Conservation (phyloP, 2,329 filamentous ascomycete genomes). For the Colletotrichum zoysiae region DNA sequence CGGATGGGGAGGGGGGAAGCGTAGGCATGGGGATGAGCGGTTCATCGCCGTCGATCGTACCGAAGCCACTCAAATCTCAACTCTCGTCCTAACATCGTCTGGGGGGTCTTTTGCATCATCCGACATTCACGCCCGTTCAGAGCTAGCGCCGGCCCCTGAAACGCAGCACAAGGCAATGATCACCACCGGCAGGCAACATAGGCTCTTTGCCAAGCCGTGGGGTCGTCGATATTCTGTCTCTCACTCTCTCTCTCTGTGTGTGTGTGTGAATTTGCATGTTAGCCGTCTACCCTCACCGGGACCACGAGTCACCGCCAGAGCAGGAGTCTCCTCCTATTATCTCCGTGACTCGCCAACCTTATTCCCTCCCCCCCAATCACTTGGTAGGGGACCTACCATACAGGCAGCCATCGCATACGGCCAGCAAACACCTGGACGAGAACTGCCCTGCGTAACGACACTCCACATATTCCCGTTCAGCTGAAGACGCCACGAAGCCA, state of each 20-base stretch:
- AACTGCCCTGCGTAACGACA: neutral
- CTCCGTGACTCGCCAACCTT: neutral
- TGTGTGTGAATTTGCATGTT: neutral
- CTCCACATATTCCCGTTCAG: slow-evolving; percentile 19
- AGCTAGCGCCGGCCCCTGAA: slow-evolving; percentile 18
- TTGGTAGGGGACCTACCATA: neutral
- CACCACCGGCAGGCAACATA: neutral
- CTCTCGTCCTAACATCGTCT: neutral
- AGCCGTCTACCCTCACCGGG: neutral
- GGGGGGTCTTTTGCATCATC: neutral
- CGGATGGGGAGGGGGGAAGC: neutral
- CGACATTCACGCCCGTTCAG: slow-evolving; percentile 12
- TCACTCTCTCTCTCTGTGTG: no score
- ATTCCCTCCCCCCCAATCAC: neutral
- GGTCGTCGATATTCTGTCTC: neutral
- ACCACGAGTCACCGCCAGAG: neutral
- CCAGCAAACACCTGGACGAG: slow-evolving; percentile 1
- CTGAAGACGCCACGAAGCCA: slow-evolving; percentile 31
- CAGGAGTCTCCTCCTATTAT: slow-evolving; percentile 10
- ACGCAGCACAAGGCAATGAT: slow-evolving; percentile 18
- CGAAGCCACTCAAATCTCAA: neutral
- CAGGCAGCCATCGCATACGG: neutral
- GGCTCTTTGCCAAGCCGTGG: neutral
- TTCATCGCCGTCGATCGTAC: neutral
- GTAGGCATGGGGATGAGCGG: neutral